Evolutionary conservation across 2,329 filamentous ascomycete species (phyloP).

Genomic region (Curvularia verruculosa): DNA sequence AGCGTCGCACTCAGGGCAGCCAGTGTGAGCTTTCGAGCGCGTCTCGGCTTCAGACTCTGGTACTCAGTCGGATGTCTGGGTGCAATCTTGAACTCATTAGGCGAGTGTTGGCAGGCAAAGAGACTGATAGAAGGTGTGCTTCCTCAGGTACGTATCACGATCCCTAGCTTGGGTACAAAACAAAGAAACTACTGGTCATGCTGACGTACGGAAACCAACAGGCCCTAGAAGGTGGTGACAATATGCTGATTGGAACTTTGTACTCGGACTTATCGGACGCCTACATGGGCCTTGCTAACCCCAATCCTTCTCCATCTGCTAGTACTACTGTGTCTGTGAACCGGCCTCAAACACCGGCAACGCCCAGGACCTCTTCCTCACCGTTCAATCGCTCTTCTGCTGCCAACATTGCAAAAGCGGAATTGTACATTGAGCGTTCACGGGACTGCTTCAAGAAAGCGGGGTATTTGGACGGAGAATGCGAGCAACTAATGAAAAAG

Average conservation of each 20-base stretch:
- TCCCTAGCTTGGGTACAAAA: background rate
- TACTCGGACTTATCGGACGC: constrained; percentile 77
- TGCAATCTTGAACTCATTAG: constrained; percentile 70
- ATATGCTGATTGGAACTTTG: constrained; percentile 66
- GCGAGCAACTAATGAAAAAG: constrained; percentile 83
- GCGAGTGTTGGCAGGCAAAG: constrained; percentile 71
- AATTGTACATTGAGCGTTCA: constrained; percentile 46
- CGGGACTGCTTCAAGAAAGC: constrained; percentile 63
- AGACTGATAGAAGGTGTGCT: constrained; percentile 71
- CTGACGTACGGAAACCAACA: constrained; percentile 19
- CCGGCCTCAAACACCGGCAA: background rate
- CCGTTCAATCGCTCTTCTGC: constrained; percentile 23
- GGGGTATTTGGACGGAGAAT: constrained; percentile 72
- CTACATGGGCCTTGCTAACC: constrained; percentile 76
- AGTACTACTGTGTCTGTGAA: background rate
- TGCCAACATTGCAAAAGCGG: constrained; percentile 38
- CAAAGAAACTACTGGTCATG: background rate
- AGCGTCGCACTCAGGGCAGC: constrained; percentile 77
- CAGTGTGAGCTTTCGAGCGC: constrained; percentile 72
- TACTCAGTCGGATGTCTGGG: constrained; percentile 71
- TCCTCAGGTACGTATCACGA: constrained; percentile 63
- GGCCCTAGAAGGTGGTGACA: constrained; percentile 70
- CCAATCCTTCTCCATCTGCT: constrained; percentile 22
- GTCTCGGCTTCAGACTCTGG: constrained; percentile 74
- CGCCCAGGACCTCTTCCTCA: constrained; percentile 2